phyloP scores from a whole-genome alignment of 768 basidiomycete genomes.

The Baorangia bicolor region DNA sequence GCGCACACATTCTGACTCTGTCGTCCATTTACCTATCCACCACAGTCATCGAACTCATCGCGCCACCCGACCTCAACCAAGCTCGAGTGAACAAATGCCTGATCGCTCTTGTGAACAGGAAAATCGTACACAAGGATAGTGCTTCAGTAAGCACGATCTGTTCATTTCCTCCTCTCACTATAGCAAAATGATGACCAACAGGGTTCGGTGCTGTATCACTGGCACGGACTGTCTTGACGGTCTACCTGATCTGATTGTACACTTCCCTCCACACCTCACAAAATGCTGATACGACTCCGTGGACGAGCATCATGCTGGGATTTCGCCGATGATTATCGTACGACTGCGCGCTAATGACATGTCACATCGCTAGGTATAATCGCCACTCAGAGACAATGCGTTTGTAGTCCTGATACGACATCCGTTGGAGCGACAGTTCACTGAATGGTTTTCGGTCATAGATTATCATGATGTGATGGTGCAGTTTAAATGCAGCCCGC shows the following conservation, averaged over 20 bases:
- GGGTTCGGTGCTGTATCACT: constrained; percentile 69
- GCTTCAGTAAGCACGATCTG: constrained; percentile 43
- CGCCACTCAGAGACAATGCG: background rate
- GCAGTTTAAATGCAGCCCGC: background rate
- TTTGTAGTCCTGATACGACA: background rate
- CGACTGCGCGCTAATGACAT: background rate
- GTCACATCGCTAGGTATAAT: background rate
- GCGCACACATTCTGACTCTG: constrained; percentile 3
- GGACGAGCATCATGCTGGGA: background rate
- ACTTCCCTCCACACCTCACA: background rate
- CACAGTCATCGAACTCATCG: constrained; percentile 73
- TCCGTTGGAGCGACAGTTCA: background rate
- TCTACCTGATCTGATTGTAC: background rate
- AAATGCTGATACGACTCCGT: background rate
- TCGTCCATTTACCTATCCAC: background rate
- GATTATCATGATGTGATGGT: background rate
- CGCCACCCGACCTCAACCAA: constrained; percentile 81
- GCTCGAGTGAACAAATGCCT: constrained; percentile 92
- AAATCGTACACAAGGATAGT: constrained; percentile 77
- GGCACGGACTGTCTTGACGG: constrained; percentile 53
- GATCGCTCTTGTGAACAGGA: constrained; percentile 85
- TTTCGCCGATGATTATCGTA: background rate
- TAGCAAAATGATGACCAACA: constrained; percentile 22
- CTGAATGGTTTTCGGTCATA: background rate
- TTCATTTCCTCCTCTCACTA: background rate